Evolutionary conservation across 2,329 filamentous ascomycete species (phyloP), one percentile per base, ranked within the genome.

Genomic region (Teratosphaeria epicoccoides): DNA sequence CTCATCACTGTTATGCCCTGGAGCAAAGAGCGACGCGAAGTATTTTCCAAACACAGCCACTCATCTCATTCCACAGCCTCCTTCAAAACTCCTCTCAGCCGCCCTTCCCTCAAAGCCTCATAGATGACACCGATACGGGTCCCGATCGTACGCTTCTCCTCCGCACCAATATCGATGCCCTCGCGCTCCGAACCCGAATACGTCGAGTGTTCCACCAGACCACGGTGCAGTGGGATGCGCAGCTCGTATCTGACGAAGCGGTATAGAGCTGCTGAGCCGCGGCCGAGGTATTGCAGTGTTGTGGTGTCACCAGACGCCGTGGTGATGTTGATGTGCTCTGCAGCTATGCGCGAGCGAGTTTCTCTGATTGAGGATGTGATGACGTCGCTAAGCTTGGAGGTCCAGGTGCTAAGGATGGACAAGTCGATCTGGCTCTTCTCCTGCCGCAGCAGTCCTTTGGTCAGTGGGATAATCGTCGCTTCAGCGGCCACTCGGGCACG

Each of bases 131-230:
- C 55, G 17, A 62, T 55, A 20, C 55, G 43, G 26, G 47, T 56
- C 6, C 59, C 60, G 4, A 61, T 57, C 17, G 53, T 57, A 40
- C 47, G 52, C 45, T 54, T 57, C 28, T 54, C 55, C 33, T 40
- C 33, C 33, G 6, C 33, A 2, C 33, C 33, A 40, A 40, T 40
- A 6, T n/a, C 14, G 6, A 40, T n/a, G 5, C 52, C 57, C 4
- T 55, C 52, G 12, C 48, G 46, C 40, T 54, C 55, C 4, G 43
- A 43, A 7, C 44, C 47, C n/a, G 54, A 49, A 20, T 52, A 55
- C 4, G 58, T 57, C 7, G 60, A 54, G 43, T 63, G 57, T 51
- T 63, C 60, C 24, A 61, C 53, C 20, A 63, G 43, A 9, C 60
- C 60, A 22, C 52, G 51, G 43, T 61, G 58, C 43, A 63, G 25